Evolutionary conservation across 176 grass and related monocot species (phyloP).

Genomic region (Thinopyrum elongatum): DNA sequence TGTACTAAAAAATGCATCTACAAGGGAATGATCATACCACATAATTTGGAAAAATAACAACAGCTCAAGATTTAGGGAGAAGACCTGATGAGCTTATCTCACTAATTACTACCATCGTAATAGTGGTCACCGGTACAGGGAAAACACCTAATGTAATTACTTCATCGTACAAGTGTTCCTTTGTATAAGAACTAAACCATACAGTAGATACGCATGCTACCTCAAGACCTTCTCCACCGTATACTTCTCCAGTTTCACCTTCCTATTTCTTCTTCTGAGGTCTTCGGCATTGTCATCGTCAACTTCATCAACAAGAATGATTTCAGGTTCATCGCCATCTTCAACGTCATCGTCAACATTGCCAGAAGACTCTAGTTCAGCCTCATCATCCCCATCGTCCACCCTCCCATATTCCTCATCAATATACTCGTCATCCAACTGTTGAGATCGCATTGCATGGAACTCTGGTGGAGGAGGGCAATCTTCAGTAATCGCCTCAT

Average conservation of each 20-base stretch:
- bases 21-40: background rate
- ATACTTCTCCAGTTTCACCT: constrained; percentile 48
- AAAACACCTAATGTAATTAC: constrained; percentile 28
- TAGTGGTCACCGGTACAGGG: background rate
- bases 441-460: constrained; percentile 46
- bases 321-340: constrained; percentile 43
- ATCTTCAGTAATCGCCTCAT: constrained; percentile 76
- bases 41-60: background rate
- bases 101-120: constrained; percentile 21
- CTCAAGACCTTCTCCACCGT: constrained; percentile 34
- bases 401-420: constrained; percentile 28
- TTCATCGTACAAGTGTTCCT: background rate
- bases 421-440: constrained; percentile 54
- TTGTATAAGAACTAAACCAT: constrained; percentile 21
- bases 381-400: constrained; percentile 19
- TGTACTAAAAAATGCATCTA: constrained; percentile 17
- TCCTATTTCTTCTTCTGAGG: constrained; percentile 31
- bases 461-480: constrained; percentile 70
- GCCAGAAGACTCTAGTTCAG: constrained; percentile 16
- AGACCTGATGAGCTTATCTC: constrained; percentile 14
- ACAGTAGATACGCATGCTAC: constrained; percentile 19
- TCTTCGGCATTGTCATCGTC: constrained; percentile 31
- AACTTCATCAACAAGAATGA: constrained; percentile 67
- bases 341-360: constrained; percentile 38
- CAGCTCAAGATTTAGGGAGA: background rate